These are phyloP conservation scores for Gilbertella persicaria DNA, from an alignment of 371 early-diverging fungal genomes.

Conservation along the genomic window DNA sequence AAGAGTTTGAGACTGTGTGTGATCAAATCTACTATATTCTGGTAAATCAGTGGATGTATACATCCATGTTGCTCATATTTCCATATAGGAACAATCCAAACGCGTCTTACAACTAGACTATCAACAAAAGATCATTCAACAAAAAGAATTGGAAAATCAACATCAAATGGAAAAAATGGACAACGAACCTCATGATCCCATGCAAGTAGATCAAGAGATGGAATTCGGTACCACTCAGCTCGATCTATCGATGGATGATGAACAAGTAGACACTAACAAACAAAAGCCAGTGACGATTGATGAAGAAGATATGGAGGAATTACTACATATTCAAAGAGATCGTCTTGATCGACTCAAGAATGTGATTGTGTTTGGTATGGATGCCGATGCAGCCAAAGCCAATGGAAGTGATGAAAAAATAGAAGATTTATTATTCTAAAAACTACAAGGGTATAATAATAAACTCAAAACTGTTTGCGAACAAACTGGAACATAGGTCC, in stretches of 20 bases:
- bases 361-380: slow-evolving; percentile 46
- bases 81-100: slow-evolving; percentile 42
- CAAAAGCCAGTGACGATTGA: slow-evolving; percentile 18
- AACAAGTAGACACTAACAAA: slow-evolving; percentile 16
- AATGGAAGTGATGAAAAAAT: slow-evolving; percentile 30
- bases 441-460: neutral
- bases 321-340: slow-evolving; percentile 45
- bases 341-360: slow-evolving; percentile 44
- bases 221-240: neutral
- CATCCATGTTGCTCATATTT: neutral
- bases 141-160: slow-evolving; percentile 2
- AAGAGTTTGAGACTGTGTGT: slow-evolving; percentile 49
- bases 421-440: slow-evolving; percentile 49
- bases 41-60: slow-evolving; percentile 11
- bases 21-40: slow-evolving; percentile 48
- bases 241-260: neutral
- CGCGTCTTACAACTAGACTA: slow-evolving; percentile 41
- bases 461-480: slow-evolving; percentile 3
- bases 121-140: slow-evolving; percentile 30
- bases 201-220: slow-evolving; percentile 1
- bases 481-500: slow-evolving; percentile 27
- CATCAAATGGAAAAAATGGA: slow-evolving; percentile 2
- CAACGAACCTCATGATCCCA: neutral
- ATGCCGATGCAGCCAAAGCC: slow-evolving; percentile 39
- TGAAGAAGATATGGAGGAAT: slow-evolving; percentile 44